These are phyloP conservation scores for Scortechinia acanthostroma DNA, from an alignment of 2,329 filamentous ascomycete genomes.

Conservation along the genomic window DNA sequence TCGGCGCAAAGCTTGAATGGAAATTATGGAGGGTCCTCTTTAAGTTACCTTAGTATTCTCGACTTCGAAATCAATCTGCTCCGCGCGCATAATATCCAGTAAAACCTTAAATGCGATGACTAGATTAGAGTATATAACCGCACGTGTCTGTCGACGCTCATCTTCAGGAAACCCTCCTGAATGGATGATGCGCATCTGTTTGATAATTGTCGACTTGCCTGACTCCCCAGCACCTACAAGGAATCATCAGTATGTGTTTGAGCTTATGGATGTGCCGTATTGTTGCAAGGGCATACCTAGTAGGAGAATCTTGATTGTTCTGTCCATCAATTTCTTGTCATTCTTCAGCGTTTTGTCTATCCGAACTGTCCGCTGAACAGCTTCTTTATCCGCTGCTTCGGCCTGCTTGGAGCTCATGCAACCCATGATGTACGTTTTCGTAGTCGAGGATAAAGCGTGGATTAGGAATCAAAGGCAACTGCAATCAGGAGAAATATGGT, in stretches of 20 bases:
- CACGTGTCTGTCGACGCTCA: not conserved
- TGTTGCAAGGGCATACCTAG: not conserved
- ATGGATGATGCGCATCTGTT: conserved; percentile 4
- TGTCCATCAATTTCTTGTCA: not conserved
- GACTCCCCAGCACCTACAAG: conserved; percentile 2
- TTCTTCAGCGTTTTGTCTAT: not conserved
- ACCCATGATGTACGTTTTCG: conserved; percentile 26
- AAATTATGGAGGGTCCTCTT: not conserved
- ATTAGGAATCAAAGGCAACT: no score
- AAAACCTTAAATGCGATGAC: not conserved
- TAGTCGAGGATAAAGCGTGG: no score
- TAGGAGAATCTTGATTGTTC: conserved; percentile 1
- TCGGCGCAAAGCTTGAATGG: not conserved
- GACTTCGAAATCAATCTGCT: not conserved
- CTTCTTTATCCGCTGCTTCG: conserved; percentile 27
- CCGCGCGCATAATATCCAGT: conserved; percentile 1
- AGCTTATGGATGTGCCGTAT: not conserved
- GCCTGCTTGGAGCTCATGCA: conserved; percentile 29
- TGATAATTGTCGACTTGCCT: conserved; percentile 5
- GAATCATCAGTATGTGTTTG: not conserved
- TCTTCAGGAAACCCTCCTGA: not conserved
- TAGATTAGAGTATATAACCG: not conserved
- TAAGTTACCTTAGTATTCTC: not conserved
- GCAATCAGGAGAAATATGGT: no score
- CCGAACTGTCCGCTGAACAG: conserved; percentile 25